phyloP scores from a whole-genome alignment of 805 yeast species.

The Saccharomycopsis selenospora region DNA sequence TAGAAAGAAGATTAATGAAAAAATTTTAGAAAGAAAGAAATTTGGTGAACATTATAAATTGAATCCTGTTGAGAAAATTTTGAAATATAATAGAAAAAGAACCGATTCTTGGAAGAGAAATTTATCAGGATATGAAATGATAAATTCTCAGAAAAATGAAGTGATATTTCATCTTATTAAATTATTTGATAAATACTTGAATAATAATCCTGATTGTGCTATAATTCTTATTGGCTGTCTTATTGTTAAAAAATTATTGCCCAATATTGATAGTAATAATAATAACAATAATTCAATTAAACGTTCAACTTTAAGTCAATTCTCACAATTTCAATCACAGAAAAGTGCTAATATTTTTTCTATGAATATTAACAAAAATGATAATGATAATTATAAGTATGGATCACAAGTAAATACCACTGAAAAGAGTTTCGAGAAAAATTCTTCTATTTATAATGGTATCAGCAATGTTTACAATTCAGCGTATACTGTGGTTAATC shows the following conservation, averaged over 20 bases:
- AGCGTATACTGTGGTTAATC: not conserved
- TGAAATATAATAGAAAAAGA: conserved; percentile 17
- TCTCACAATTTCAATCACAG: too few species aligned
- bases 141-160: conserved; percentile 10
- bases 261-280: too few species aligned
- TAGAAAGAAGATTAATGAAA: conserved; percentile 5
- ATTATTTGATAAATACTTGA: conserved; percentile 9
- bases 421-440: not conserved
- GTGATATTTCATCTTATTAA: conserved; percentile 3
- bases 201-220: conserved; percentile 8
- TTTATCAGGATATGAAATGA: conserved; percentile 6
- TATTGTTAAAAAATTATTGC: conserved; percentile 3
- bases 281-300: too few species aligned
- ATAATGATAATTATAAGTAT: conserved; percentile 1
- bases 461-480: not conserved
- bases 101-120: not conserved
- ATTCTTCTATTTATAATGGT: not conserved
- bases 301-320: too few species aligned
- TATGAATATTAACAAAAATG: too few species aligned
- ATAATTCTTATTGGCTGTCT: conserved; percentile 13
- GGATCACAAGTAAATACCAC: conserved; percentile 1
- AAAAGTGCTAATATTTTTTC: too few species aligned
- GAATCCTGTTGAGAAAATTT: conserved; percentile 6
- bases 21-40: conserved; percentile 13
- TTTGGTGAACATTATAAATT: conserved; percentile 14